Evolutionary conservation across 176 grass and related monocot species (phyloP), one percentile per base, ranked within the genome.

Genomic region (Phragmites australis): DNA sequence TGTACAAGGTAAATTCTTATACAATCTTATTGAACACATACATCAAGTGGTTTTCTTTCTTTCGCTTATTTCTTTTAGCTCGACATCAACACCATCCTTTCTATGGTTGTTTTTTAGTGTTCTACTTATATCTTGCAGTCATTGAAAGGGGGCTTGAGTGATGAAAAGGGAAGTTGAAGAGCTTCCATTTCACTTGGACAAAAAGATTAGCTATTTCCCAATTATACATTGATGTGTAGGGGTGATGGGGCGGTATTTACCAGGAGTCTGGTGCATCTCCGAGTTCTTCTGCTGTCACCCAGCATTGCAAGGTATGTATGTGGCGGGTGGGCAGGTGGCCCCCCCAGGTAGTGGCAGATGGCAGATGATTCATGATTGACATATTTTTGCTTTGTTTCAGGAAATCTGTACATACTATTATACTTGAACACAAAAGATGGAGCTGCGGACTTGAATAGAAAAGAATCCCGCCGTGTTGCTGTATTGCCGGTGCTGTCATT

Each of bases 1-100:
- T 61, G 31, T 62, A 87, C 88, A 97, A 92, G 88, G 92, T 94
- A 88, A 70, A 47, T 72, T 63, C 46, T 44, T 29, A 77, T 50
- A 43, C 9, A 11, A 56, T 39, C 27, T 66, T 68, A 34, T 16
- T 47, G 32, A 39, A 23, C 22, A 27, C 57, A 58, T 8, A 42
- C 48, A 60, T 70, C 42, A 39, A 72, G 41, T 47, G 17, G 53
- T 22, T 61, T 44, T 58, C 25, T 37, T 37, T 37, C 8, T 27
- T 71, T 27, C 4, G 8, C n/a, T 59, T 72, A 18, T 27, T 25
- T 32, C 11, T 26, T 72, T 37, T 12, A 65, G n/a, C 12, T 40
- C 39, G 42, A 54, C 32, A 74, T 48, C 4, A 68, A 8, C 1
- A 23, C 16, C 25, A 32, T 75, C 68, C 23, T 19, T 40, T 42